Evolutionary conservation across 768 basidiomycete genomes (phyloP), one percentile per base, ranked within the genome.

Genomic region (Tulasnella sp.): DNA sequence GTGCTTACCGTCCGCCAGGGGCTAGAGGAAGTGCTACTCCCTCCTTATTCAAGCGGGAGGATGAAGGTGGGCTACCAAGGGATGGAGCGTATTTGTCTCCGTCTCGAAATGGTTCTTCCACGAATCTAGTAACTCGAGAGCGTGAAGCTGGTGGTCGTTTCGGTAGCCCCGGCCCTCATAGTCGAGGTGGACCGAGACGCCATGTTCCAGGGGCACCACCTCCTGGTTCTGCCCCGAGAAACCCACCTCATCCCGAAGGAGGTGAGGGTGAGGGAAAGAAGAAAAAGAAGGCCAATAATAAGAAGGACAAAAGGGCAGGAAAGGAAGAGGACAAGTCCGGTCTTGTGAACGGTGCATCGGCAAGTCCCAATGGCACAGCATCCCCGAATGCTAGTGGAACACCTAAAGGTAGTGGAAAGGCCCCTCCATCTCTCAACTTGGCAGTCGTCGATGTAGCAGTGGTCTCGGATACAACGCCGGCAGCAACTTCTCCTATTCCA

Each of bases 1-100:
- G 88, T 15, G 87, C 92, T 0, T 96, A 98, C 65, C 74, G 92
- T 0, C 93, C 93, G 0, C 93, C 91, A 9, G 91, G 91, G 9
- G 90, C 91, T 1, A 75, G 93, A 4, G 93, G 93, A 0, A 73
- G 85, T 0, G 78, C 83, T 39, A 91, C 92, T 1, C 89, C 92
- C 0, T 72, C 79, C 2, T 84, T 85, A 31, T 98, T 82, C 70
- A 90, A 85, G 66, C 76, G 92, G 15, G 88, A 91, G 62, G 93
- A 95, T 56, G 89, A 93, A 60, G 86, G 85, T 33, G 86, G 82
- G 1, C 67, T 70, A 2, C 72, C 78, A 6, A 69, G 67, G 69
- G 65, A 54, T 66, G 69, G 19, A 61, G 64, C 48, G 62, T 63
- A 66, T 16, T 70, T 74, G 29, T 83, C 82, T 10, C 82, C 83